Conservation (phyloP, 345 rosid genomes). For the Gossypium turneri region DNA sequence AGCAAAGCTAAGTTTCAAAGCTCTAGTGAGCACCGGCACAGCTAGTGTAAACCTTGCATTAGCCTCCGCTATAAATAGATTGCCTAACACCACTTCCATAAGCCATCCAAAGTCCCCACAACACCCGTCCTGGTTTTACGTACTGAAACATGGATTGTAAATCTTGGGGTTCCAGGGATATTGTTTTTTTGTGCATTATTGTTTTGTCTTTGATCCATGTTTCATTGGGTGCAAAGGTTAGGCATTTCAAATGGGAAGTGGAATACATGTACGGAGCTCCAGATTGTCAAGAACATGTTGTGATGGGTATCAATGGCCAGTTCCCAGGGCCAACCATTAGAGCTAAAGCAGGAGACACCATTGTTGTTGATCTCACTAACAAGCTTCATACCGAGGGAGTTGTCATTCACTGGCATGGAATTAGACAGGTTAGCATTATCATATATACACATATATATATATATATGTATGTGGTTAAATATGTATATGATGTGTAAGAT, state of each 20-base stretch:
- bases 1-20: background rate
- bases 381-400: conserved; percentile 72
- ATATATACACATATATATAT: background rate
- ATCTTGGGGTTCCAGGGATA: background rate
- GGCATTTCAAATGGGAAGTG: conserved; percentile 59
- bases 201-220: background rate
- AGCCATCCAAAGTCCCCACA: background rate
- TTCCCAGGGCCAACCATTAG: conserved; percentile 84
- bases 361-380: conserved; percentile 54
- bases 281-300: conserved; percentile 57
- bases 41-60: background rate
- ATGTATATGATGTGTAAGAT: background rate
- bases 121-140: background rate
- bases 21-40: background rate
- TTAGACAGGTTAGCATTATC: conserved; percentile 53
- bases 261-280: conserved; percentile 59
- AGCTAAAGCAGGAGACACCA: conserved; percentile 57
- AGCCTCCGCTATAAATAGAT: background rate
- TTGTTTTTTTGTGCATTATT: conserved; percentile 4
- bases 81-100: background rate
- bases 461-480: background rate
- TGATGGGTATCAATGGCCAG: conserved; percentile 75
- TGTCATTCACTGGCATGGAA: conserved; percentile 96
- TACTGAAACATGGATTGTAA: background rate
- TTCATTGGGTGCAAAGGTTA: conserved; percentile 21